These are phyloP conservation scores for Collybia sordida DNA, from an alignment of 768 basidiomycete genomes.

Conservation along the genomic window DNA sequence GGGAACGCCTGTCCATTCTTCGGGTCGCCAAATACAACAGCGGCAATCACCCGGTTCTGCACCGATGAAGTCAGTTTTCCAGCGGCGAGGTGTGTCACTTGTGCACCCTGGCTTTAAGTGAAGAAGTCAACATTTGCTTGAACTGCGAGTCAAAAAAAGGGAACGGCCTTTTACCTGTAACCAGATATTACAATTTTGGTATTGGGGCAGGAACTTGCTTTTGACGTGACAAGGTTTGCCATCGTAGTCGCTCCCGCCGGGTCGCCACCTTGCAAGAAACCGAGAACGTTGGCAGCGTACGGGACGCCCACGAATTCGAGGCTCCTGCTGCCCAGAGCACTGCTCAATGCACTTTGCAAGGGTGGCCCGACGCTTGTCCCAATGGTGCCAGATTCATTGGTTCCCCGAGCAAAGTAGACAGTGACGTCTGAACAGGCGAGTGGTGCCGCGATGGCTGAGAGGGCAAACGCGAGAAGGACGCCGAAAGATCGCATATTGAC, in stretches of 20 bases:
- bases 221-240: slow-evolving; percentile 27
- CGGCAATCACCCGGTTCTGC: slow-evolving; percentile 18
- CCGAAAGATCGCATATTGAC: no score
- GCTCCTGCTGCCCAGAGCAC: slow-evolving; percentile 24
- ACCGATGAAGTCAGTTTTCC: slow-evolving; percentile 26
- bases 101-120: slow-evolving; percentile 26
- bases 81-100: slow-evolving; percentile 38
- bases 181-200: slow-evolving; percentile 34
- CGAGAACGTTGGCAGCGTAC: slow-evolving; percentile 33
- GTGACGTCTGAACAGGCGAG: slow-evolving; percentile 28
- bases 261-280: slow-evolving; percentile 38
- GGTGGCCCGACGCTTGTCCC: slow-evolving; percentile 37
- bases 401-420: slow-evolving; percentile 38
- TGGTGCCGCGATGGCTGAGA: slow-evolving; percentile 20
- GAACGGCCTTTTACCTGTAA: slow-evolving; percentile 24
- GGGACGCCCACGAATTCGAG: slow-evolving; percentile 35
- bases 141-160: slow-evolving; percentile 7
- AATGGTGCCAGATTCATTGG: slow-evolving; percentile 29
- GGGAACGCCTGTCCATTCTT: slow-evolving; percentile 20
- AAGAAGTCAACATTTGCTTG: not conserved
- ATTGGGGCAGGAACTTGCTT: slow-evolving; percentile 27
- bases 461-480: slow-evolving; percentile 12
- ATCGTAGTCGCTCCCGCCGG: slow-evolving; percentile 31
- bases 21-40: slow-evolving; percentile 23
- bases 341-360: slow-evolving; percentile 27